Evolutionary conservation across 257 asterid species (phyloP).

Genomic region (Nicotiana attenuata): DNA sequence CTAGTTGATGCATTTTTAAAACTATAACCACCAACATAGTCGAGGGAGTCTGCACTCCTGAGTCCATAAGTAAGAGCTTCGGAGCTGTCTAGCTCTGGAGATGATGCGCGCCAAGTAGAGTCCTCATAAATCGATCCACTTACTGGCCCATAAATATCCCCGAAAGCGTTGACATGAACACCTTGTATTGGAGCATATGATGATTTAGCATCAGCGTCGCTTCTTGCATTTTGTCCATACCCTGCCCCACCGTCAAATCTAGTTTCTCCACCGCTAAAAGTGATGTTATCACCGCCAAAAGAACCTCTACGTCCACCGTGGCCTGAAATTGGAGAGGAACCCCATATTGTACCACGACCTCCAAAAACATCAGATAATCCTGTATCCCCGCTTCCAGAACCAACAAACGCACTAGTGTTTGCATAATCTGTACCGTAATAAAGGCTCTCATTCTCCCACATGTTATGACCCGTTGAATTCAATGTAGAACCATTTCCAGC

Average conservation of each 20-base stretch:
- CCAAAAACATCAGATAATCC: constrained; percentile 45
- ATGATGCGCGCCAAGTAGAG: constrained; percentile 45
- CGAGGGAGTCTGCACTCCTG: constrained; percentile 38
- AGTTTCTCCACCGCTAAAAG: constrained; percentile 32
- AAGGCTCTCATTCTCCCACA: constrained; percentile 46
- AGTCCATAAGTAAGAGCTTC: constrained; percentile 44
- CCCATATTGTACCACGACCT: constrained; percentile 62
- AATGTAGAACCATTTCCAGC: constrained; percentile 43
- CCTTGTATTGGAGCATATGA: constrained; percentile 36
- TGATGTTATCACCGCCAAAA: constrained; percentile 27
- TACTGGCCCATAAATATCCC: constrained; percentile 33
- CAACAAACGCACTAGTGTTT: constrained; percentile 29
- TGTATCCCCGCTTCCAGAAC: constrained; percentile 37
- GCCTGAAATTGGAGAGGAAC: constrained; percentile 37
- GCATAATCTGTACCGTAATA: constrained; percentile 32
- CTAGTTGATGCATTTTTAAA: constrained; percentile 58
- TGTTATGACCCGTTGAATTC: constrained; percentile 33
- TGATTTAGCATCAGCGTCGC: constrained; percentile 26
- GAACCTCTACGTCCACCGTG: constrained; percentile 43
- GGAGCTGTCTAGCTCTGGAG: constrained; percentile 45
- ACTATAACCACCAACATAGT: constrained; percentile 51
- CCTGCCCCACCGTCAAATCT: constrained; percentile 35
- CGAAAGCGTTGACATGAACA: constrained; percentile 36
- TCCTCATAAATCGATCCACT: constrained; percentile 35
- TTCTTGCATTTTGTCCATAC: constrained; percentile 39